A percentile compares a stretch with the other conserved stretches of the same genome.
phyloP scores from a whole-genome alignment of 2,329 filamentous ascomycete genomes.

The Xylariaceae sp. region DNA sequence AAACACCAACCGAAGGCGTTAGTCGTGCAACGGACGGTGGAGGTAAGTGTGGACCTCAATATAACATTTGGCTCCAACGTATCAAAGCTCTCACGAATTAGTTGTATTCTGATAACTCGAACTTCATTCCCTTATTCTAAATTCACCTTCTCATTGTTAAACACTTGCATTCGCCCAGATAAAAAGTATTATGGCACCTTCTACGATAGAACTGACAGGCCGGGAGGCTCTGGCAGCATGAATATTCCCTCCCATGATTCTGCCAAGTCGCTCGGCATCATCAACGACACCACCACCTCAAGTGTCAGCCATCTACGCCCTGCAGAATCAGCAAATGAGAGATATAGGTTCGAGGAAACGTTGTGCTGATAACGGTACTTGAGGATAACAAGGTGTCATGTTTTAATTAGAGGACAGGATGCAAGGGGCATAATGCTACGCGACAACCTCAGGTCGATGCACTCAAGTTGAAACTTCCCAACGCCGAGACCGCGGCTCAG shows the following conservation, averaged over 20 bases:
- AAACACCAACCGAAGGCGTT: too few species aligned
- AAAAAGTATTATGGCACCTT: too few species aligned
- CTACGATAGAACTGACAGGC: not conserved
- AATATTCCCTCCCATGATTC: conserved; percentile 5
- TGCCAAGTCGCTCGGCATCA: conserved; percentile 4
- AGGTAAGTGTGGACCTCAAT: too few species aligned
- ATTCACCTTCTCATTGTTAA: too few species aligned
- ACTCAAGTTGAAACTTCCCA: conserved; percentile 5
- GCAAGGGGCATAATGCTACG: conserved; percentile 9
- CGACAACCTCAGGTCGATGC: conserved; percentile 5
- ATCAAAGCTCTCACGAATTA: too few species aligned
- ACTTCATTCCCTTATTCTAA: too few species aligned
- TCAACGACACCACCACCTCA: conserved; percentile 10
- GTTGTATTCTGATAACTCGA: too few species aligned
- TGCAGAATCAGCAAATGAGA: conserved; percentile 1
- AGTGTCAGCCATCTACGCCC: not conserved
- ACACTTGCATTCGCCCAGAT: too few species aligned
- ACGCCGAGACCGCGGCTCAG: conserved; percentile 1
- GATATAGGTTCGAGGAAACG: conserved; percentile 6
- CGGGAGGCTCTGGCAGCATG: conserved; percentile 3
- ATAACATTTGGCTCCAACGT: too few species aligned
- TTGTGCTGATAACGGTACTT: conserved; percentile 5
- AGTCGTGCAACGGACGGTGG: too few species aligned
- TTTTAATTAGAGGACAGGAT: conserved; percentile 10
- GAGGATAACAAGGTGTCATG: conserved; percentile 5